phyloP scores from a whole-genome alignment of 2,329 filamentous ascomycete genomes.

The Sporothrix pseudoabietina region DNA sequence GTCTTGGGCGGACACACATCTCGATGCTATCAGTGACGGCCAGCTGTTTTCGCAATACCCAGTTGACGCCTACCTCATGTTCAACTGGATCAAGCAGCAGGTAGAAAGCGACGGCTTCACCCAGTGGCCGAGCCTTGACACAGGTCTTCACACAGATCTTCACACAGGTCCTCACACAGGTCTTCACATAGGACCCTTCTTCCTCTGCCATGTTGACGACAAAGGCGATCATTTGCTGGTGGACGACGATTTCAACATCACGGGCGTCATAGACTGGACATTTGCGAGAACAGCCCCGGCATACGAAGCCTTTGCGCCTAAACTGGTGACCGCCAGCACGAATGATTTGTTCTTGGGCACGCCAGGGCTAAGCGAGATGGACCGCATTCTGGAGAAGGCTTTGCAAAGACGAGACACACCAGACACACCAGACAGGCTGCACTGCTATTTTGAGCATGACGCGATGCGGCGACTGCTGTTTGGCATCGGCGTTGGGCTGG shows the following conservation, averaged over 20 bases:
- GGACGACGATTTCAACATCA: conserved; percentile 50
- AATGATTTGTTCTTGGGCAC: background rate
- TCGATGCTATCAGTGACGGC: conserved; percentile 2
- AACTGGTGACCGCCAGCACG: conserved; percentile 20
- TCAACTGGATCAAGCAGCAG: conserved; percentile 16
- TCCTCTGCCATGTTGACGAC: conserved; percentile 40
- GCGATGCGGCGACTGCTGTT: conserved; percentile 25
- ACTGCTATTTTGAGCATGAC: conserved; percentile 20
- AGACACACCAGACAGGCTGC: background rate
- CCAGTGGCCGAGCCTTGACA: background rate
- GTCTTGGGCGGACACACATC: conserved; percentile 15
- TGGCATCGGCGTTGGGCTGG: conserved; percentile 18
- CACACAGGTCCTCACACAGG: too few relatives aligned
- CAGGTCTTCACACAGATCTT: conserved; percentile 35
- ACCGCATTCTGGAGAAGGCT: background rate
- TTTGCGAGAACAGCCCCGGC: conserved; percentile 44
- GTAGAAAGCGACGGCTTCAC: background rate
- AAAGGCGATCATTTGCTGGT: conserved; percentile 42
- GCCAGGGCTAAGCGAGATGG: conserved; percentile 20
- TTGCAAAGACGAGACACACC: background rate
- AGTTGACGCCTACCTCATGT: conserved; percentile 22
- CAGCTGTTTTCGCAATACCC: conserved; percentile 23
- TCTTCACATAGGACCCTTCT: conserved; percentile 31
- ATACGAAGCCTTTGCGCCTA: conserved; percentile 42
- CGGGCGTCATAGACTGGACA: conserved; percentile 42